phyloP scores from a whole-genome alignment of 495 filamentous ascomycete genomes.

The Podospora pseudocomata region DNA sequence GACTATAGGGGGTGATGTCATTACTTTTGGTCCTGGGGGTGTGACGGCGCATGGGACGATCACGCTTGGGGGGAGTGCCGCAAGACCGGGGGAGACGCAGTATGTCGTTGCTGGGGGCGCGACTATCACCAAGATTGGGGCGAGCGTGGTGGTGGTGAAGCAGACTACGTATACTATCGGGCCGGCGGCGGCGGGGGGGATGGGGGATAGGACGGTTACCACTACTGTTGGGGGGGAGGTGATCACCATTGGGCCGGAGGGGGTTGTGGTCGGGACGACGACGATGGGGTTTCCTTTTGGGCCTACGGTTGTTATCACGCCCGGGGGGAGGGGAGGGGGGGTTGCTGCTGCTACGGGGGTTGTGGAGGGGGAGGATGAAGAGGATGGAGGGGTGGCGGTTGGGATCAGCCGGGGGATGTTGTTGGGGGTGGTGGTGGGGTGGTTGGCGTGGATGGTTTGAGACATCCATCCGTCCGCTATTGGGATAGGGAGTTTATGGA shows the following conservation, averaged over 20 bases:
- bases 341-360: background rate
- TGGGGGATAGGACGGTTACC: conserved; percentile 37
- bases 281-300: conserved; percentile 44
- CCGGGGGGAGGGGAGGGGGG: conserved; percentile 14
- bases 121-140: conserved; percentile 46
- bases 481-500: too few relatives aligned
- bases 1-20: conserved; percentile 40
- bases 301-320: conserved; percentile 39
- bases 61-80: conserved; percentile 40
- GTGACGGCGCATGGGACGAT: conserved; percentile 32
- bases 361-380: background rate
- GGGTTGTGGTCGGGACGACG: conserved; percentile 40
- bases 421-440: background rate
- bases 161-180: conserved; percentile 45
- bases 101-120: conserved; percentile 47
- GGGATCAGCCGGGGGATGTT: conserved; percentile 13
- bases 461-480: too few relatives aligned
- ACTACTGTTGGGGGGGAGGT: conserved; percentile 42
- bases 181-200: conserved; percentile 13
- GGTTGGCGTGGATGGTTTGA: background rate
- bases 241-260: conserved; percentile 44
- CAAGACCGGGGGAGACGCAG: conserved; percentile 33
- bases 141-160: conserved; percentile 48
- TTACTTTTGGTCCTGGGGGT: conserved; percentile 47
- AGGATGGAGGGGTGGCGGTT: background rate